phyloP scores from a whole-genome alignment of 306 rosid species.

The Canavalia gladiata region DNA sequence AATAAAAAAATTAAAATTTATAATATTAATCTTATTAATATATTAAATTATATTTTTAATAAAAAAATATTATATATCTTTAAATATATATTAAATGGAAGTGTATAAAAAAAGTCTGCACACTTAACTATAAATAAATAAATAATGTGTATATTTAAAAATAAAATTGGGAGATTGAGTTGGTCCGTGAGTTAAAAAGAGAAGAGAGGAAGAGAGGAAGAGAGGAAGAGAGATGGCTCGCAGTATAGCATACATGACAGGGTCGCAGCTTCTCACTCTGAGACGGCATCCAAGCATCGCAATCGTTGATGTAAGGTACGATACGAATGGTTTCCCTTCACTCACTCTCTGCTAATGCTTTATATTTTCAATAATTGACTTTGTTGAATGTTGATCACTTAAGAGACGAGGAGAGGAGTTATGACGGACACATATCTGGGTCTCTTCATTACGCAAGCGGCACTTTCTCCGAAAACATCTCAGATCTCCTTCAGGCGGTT shows the following conservation, averaged over 20 bases:
- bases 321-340: no score
- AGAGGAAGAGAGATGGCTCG: constrained; percentile 53
- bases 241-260: constrained; percentile 70
- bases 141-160: no score
- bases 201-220: background rate
- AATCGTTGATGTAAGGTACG: constrained; percentile 70
- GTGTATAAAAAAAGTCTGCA: no score
- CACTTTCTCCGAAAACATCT: constrained; percentile 66
- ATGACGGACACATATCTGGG: constrained; percentile 81
- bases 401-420: constrained; percentile 80
- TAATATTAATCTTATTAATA: no score
- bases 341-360: no score
- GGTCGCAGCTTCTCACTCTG: constrained; percentile 75
- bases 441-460: constrained; percentile 79
- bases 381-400: background rate
- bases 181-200: background rate
- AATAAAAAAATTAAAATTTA: no score
- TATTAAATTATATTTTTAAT: no score
- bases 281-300: constrained; percentile 67
- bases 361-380: background rate
- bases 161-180: no score
- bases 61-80: no score
- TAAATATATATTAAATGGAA: no score
- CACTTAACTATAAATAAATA: no score
- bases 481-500: constrained; percentile 69